Base-by-base conservation (phyloP, 169 alveolate species). In the Sarcocystis neurona region DNA sequence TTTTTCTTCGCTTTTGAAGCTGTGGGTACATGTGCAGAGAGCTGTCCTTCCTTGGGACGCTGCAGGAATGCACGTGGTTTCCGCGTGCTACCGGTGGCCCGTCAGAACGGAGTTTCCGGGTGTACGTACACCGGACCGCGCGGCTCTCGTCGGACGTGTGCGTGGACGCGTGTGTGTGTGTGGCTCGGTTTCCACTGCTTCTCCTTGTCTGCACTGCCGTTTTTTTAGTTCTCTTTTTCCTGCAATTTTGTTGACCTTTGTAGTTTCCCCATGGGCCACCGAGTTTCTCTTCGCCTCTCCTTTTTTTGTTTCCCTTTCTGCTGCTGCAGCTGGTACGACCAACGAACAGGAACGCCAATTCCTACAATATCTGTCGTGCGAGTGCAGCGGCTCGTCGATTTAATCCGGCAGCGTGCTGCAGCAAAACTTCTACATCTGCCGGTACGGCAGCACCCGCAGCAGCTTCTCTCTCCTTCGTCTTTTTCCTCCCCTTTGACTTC, bases 311-410 rank as follows among this genome's bases (percentile, higher is more conserved):
- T 23, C 20, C 32, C 41, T 79, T 30, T 46, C 8, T 15, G 12
- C n/a, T 79, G 30, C 48, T 30, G 60, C 90, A 89, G 92, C 58
- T 89, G 92, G 92, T 63, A 77, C 15, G 90, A 89, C 66, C 87
- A 89, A 53, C 46, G 66, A 30, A 70, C 90, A 2, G 90, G 92
- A 8, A 44, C 68, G 41, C 88, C 72, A 60, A 23, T 89, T n/a
- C 84, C 89, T n/a, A 48, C 58, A 30, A 60, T 72, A 3, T 84
- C 92, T 6, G 79, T 70, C 30, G 44, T 89, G 32, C 86, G 86
- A 68, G 92, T 89, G 34, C 78, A 68, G 50, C 92, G 82, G 70
- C 56, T 89, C 23, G 82, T 82, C 75, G 92, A 89, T 27, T 79
- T 77, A 23, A 60, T 89, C 41, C 84, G 92, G 20, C 88, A 82